Conservation (phyloP, 805 yeast genomes). For the Yamadazyma endophytica region DNA sequence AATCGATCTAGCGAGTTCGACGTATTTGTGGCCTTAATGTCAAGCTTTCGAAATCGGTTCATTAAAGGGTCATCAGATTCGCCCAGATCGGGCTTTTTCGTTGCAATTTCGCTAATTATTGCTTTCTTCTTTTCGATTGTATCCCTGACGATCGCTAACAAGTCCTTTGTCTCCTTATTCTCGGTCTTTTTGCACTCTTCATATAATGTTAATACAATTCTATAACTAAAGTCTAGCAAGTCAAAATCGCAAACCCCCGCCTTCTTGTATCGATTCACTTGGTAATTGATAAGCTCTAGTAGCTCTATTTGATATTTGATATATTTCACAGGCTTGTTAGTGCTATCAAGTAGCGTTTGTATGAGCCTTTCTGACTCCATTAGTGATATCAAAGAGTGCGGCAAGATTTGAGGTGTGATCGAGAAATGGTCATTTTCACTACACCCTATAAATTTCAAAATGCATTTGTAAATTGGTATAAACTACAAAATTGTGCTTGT, state of each 20-base stretch:
- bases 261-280: constrained; percentile 21
- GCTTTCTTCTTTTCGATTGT: constrained; percentile 14
- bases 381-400: too few species aligned
- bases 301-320: constrained; percentile 25
- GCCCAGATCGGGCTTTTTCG: not conserved
- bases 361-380: too few species aligned
- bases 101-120: not conserved
- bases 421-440: too few species aligned
- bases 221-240: constrained; percentile 27
- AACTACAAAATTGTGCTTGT: too few species aligned
- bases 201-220: constrained; percentile 8
- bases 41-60: too few species aligned
- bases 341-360: constrained; percentile 8
- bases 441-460: too few species aligned
- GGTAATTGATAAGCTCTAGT: constrained; percentile 31
- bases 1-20: constrained; percentile 4
- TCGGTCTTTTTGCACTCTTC: constrained; percentile 6
- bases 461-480: too few species aligned
- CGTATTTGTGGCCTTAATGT: too few species aligned
- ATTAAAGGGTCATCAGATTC: too few species aligned
- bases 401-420: too few species aligned
- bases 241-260: constrained; percentile 37
- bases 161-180: constrained; percentile 13
- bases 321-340: constrained; percentile 14
- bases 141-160: constrained; percentile 12